Base-by-base conservation (phyloP, 2,329 filamentous ascomycete species). In the Graphium sp. region DNA sequence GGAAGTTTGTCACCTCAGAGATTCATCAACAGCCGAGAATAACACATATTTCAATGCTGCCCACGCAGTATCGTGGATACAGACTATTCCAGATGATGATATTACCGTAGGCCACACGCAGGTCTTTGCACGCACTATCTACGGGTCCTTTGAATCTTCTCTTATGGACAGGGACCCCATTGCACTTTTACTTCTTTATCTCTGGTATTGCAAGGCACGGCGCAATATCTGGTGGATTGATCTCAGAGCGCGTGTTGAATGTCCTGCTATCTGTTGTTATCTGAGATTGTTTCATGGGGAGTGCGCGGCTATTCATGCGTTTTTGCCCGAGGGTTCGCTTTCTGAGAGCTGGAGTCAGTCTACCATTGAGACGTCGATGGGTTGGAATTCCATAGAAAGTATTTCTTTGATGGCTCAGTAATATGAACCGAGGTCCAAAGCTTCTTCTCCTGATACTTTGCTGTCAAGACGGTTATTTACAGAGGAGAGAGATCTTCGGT, bases 161-260 rank as follows among this genome's bases (percentile, higher is more conserved):
- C 41, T 59, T 1, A 33, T 20, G 9, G 11, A 28, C 4, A 53
- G 32, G 9, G 53, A 59, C 20, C 46, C 55, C 3, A 34, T 47
- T 0, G 52, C 55, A 2, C 44, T 60, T 0, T 23, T 58, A 28
- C 21, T 60, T 20, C 35, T 60, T 0, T 55, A 55, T 35, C 32
- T 57, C 4, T 60, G 55, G 55, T 60, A 57, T 25, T 39, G 41
- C 13, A 58, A 56, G 38, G 43, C 46, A 31, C 28, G 53, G 20
- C 44, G 44, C 11, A 43, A 43, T 38, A 47, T 58, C 34, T 60
- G 56, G 56, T 60, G 53, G 52, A 48, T 60, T 33, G 47, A 47
- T 13, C 41, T 57, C 1, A 43, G 56, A 19, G 50, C 53, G 2
- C 45, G 45, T 29, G 45, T 59, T 20, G 56, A 60, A 37, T 49